Conservation (phyloP, 306 rosid genomes). For the Dryas drummondii region DNA sequence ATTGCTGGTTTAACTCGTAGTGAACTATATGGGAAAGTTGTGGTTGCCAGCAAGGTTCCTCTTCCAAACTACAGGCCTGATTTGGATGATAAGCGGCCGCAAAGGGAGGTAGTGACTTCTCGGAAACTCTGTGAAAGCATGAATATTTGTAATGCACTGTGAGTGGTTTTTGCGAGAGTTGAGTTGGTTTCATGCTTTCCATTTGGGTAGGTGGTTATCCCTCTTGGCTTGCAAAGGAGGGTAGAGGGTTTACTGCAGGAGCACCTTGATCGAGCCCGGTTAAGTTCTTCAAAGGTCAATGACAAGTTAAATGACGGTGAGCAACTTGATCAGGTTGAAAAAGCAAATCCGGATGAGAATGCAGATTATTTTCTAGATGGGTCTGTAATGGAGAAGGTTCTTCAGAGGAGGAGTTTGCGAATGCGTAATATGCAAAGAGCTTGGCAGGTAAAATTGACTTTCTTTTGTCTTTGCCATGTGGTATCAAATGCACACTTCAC, state of each 20-base stretch:
- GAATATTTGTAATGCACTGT: conserved; percentile 4
- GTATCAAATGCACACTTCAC: not conserved
- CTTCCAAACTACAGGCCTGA: conserved; percentile 98
- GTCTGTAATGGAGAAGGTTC: conserved; percentile 97
- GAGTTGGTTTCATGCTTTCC: conserved; percentile 10
- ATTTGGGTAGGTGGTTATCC: conserved; percentile 66
- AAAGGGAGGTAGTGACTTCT: conserved; percentile 73
- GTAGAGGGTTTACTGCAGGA: conserved; percentile 90
- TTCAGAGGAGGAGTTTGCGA: conserved; percentile 83
- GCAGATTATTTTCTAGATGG: conserved; percentile 67
- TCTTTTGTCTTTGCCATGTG: not conserved
- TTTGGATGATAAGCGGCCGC: conserved; percentile 98
- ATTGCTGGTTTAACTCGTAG: conserved; percentile 32
- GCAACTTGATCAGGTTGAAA: conserved; percentile 41
- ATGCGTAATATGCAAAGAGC: conserved; percentile 94
- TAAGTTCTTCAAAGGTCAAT: conserved; percentile 45
- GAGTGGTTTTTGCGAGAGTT: conserved; percentile 14
- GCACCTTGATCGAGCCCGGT: conserved; percentile 66
- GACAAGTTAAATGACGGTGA: conserved; percentile 41
- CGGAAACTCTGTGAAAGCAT: not conserved
- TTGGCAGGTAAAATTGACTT: conserved; percentile 66
- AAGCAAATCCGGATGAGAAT: conserved; percentile 47
- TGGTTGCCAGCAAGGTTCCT: conserved; percentile 95
- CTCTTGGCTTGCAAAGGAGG: conserved; percentile 90
- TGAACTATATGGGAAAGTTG: conserved; percentile 84